Conservation (phyloP, 2,329 filamentous ascomycete species). For the Emergomyces orientalis region DNA sequence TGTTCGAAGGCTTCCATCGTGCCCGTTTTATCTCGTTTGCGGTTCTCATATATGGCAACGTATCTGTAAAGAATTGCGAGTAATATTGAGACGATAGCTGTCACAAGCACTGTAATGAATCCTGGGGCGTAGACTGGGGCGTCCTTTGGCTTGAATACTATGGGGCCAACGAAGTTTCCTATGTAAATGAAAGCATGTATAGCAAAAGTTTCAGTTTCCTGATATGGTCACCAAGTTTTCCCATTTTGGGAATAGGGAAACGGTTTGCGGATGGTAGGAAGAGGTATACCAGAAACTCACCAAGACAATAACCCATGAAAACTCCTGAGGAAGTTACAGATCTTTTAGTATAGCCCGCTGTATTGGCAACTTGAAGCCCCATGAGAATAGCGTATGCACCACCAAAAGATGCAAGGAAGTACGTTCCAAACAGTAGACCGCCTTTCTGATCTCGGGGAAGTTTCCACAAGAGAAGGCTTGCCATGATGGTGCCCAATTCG, state of each 20-base stretch:
- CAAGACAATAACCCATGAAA: constrained; percentile 45
- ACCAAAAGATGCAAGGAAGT: constrained; percentile 39
- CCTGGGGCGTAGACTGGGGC: constrained; percentile 34
- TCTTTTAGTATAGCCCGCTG: constrained; percentile 45
- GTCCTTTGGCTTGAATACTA: constrained; percentile 35
- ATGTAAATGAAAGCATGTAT: neutral
- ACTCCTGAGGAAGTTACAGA: constrained; percentile 41
- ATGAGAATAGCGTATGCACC: constrained; percentile 45
- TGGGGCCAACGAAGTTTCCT: constrained; percentile 40
- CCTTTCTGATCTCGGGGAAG: constrained; percentile 36
- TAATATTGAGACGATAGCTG: constrained; percentile 25
- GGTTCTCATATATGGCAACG: constrained; percentile 39
- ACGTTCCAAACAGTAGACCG: constrained; percentile 41
- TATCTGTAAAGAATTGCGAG: constrained; percentile 22
- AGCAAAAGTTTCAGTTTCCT: neutral
- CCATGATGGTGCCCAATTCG: constrained; percentile 35
- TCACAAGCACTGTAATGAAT: constrained; percentile 33
- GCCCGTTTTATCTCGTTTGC: constrained; percentile 35
- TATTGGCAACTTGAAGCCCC: constrained; percentile 43
- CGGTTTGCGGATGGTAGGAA: neutral
- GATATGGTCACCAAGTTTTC: neutral
- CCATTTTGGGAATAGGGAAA: neutral
- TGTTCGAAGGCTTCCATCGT: constrained; percentile 43
- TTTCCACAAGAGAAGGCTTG: constrained; percentile 36
- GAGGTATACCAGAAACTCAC: constrained; percentile 18